Evolutionary conservation across 179 eudicot genomes (phyloP).

Genomic region (Sideroxylon spinosum): DNA sequence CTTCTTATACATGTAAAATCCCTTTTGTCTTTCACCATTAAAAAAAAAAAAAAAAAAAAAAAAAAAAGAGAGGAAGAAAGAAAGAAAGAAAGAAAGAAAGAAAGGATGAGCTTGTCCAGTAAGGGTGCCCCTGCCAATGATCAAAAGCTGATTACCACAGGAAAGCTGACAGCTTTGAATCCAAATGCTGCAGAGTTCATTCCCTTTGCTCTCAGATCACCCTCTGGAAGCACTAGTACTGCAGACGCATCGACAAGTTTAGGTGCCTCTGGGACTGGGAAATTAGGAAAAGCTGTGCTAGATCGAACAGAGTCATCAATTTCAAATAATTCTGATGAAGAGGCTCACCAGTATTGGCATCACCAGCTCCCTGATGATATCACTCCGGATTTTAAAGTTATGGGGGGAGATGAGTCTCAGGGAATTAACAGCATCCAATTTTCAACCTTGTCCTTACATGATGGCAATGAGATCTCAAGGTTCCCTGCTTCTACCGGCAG

Average conservation of each 20-base stretch:
- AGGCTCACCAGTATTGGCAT: constrained; percentile 85
- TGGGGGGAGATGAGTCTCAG: constrained; percentile 52
- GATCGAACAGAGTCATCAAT: constrained; percentile 75
- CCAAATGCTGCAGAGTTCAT: constrained; percentile 96
- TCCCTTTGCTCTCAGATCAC: constrained; percentile 66
- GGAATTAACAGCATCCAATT: constrained; percentile 47
- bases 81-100: constrained; percentile 22
- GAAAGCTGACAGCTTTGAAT: constrained; percentile 44
- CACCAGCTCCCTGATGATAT: constrained; percentile 94
- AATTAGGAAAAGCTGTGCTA: constrained; percentile 43
- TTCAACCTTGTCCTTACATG: constrained; percentile 57
- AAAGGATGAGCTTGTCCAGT: constrained; percentile 39
- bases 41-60: neutral
- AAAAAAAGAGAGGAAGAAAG: neutral
- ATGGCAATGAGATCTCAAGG: constrained; percentile 36
- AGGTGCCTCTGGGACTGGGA: constrained; percentile 20
- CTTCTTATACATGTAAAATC: constrained; percentile 19
- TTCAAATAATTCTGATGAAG: constrained; percentile 82
- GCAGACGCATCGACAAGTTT: constrained; percentile 31
- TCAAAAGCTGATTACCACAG: constrained; percentile 19
- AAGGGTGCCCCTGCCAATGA: constrained; percentile 23
- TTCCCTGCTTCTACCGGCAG: constrained; percentile 40
- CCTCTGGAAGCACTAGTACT: constrained; percentile 33
- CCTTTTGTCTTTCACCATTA: neutral
- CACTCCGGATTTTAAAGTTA: constrained; percentile 80